Evolutionary conservation across 495 filamentous ascomycete genomes (phyloP).

Genomic region (Aspergillus bridgeri): DNA sequence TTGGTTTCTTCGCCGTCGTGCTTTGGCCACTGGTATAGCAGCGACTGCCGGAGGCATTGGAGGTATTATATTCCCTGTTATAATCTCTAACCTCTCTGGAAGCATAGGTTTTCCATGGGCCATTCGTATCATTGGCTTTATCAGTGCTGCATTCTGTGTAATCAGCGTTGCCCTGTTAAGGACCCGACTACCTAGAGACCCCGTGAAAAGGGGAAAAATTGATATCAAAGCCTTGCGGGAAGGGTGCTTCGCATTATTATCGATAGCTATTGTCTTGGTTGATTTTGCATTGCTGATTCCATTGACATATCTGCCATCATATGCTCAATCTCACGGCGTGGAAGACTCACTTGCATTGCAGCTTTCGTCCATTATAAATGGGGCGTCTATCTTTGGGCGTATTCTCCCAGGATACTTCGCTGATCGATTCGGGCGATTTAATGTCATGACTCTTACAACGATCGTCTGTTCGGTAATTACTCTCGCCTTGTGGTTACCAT

Average conservation of each 20-base stretch:
- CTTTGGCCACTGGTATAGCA: constrained; percentile 69
- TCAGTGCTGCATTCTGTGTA: constrained; percentile 50
- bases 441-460: constrained; percentile 55
- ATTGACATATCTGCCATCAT: constrained; percentile 66
- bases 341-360: constrained; percentile 52
- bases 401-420: constrained; percentile 56
- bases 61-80: constrained; percentile 69
- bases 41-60: constrained; percentile 66
- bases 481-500: constrained; percentile 51
- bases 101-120: constrained; percentile 70
- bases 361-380: constrained; percentile 49
- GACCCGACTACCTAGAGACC: constrained; percentile 19
- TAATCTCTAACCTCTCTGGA: constrained; percentile 59
- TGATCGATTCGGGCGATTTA: constrained; percentile 68
- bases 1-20: constrained; percentile 69
- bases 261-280: constrained; percentile 62
- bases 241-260: constrained; percentile 43
- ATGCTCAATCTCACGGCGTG: constrained; percentile 33
- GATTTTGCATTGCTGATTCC: constrained; percentile 75
- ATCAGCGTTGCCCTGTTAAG: constrained; percentile 25
- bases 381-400: constrained; percentile 41
- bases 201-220: constrained; percentile 16
- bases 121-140: constrained; percentile 64
- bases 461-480: constrained; percentile 48
- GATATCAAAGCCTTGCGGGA: constrained; percentile 33